Conservation (phyloP, 164 flowering plant species). For the Chimonanthus praecox region DNA sequence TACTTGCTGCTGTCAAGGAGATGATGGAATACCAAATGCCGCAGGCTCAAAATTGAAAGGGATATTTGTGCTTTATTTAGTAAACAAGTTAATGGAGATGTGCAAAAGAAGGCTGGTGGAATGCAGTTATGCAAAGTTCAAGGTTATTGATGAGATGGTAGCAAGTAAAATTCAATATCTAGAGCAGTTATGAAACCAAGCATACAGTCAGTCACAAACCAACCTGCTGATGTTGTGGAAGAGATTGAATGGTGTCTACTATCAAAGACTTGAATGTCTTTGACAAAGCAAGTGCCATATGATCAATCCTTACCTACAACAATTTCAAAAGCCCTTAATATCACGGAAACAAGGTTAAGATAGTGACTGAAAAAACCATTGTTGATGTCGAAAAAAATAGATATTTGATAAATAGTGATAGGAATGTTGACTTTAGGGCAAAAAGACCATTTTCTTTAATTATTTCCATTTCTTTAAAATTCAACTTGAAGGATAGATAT, state of each 20-base stretch:
- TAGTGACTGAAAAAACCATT: not conserved
- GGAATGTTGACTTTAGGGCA: not conserved
- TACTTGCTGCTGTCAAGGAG: not conserved
- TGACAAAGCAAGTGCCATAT: constrained; percentile 83
- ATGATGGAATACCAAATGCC: not conserved
- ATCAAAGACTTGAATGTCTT: constrained; percentile 65
- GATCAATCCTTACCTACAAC: constrained; percentile 75
- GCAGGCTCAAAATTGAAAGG: not conserved
- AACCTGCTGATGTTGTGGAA: constrained; percentile 98
- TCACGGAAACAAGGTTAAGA: too few relatives aligned
- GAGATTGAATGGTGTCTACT: constrained; percentile 83
- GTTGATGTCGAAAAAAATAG: not conserved
- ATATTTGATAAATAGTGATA: not conserved
- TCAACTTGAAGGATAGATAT: not conserved
- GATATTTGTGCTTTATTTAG: not conserved
- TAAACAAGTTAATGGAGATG: not conserved
- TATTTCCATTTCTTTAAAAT: not conserved
- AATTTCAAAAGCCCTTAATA: not conserved
- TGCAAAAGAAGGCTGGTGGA: too few relatives aligned
- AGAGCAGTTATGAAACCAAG: not conserved
- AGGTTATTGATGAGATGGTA: not conserved
- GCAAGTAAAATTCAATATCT: not conserved
- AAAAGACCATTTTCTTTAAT: too few relatives aligned
- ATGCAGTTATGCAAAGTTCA: too few relatives aligned
- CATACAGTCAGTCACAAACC: too few relatives aligned